These are phyloP conservation scores for Hygrocybe punicea DNA, from an alignment of 768 basidiomycete species.

Conservation along the genomic window DNA sequence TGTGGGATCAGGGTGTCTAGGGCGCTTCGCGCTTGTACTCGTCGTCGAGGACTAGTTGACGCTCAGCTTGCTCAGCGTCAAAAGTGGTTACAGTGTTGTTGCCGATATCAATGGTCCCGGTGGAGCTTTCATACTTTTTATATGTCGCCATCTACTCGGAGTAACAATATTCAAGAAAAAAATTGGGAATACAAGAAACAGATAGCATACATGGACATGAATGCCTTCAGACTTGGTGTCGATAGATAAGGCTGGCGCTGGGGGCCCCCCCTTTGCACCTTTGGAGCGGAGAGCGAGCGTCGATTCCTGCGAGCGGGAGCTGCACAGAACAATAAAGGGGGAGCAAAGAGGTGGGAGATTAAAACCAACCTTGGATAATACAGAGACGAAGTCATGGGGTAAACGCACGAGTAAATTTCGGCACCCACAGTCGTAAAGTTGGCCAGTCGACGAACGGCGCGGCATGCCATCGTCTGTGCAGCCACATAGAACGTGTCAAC, in stretches of 20 bases:
- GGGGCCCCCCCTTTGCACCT: conserved; percentile 18
- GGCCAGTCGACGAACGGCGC: conserved; percentile 45
- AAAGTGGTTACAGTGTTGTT: background rate
- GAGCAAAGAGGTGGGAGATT: background rate
- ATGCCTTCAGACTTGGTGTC: conserved; percentile 43
- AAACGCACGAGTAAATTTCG: conserved; percentile 38
- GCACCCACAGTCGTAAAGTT: conserved; percentile 36
- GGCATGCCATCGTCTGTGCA: conserved; percentile 46
- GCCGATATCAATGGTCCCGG: background rate
- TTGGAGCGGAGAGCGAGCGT: conserved; percentile 55
- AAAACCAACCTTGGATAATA: too few species aligned
- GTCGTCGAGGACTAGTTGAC: too few species aligned
- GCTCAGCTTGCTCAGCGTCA: background rate
- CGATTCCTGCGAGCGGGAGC: conserved; percentile 44
- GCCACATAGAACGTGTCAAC: background rate
- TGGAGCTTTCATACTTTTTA: background rate
- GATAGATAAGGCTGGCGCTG: conserved; percentile 13
- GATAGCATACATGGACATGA: conserved; percentile 36
- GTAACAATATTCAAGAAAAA: background rate
- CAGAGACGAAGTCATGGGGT: too few species aligned
- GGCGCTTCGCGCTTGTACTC: too few species aligned
- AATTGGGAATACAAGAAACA: background rate
- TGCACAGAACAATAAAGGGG: background rate
- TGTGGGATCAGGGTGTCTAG: too few species aligned
- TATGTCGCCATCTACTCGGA: background rate